Base-by-base conservation (phyloP, 805 yeast species). In the Kockiozyma suomiensis region DNA sequence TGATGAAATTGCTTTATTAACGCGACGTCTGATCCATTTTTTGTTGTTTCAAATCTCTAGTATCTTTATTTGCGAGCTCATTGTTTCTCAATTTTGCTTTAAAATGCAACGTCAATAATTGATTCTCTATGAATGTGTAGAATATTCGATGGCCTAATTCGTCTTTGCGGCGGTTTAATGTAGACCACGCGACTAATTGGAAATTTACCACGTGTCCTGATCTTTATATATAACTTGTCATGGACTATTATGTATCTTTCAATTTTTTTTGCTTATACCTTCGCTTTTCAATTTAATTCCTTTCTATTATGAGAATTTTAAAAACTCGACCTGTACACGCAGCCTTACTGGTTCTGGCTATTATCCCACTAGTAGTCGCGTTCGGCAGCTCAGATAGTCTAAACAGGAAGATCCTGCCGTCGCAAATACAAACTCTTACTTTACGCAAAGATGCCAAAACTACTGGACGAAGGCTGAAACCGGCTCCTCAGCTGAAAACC, bases 401-500 rank as follows among this genome's bases (percentile, higher is more conserved):
- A 7, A 17, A 25, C 13, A 12, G 15, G 37, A 52, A 52, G 32
- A 52, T 43, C 38, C 54, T 60, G 17, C 54, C 62, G 3, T 56
- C 62, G n/a, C 53, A 50, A 15, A 56, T 53, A 17, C 46, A 41
- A 10, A 37, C 32, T 3, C 56, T 63, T 28, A 56, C 66, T 3
- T 32, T 61, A 8, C 56, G 56, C 10, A 41, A 46, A n/a, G 56
- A 45, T 41, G 51, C n/a, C 2, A 33, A 32, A 46, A 61, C 62
- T 4, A 37, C 51, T 4, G 53, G 53, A 8, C 43, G 65, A 12
- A 53, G 64, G 15, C n/a, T 23, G 13, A 38, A 23, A 23, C 54
- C 64, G 2, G 26, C 50, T 26, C 56, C 64, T 1, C 66, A 62
- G 37, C 35, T 62, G 8, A 41, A 40, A n/a, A 38, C 19, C 15